Conservation (phyloP, 768 basidiomycete species). For the Tubosaeta sp. region DNA sequence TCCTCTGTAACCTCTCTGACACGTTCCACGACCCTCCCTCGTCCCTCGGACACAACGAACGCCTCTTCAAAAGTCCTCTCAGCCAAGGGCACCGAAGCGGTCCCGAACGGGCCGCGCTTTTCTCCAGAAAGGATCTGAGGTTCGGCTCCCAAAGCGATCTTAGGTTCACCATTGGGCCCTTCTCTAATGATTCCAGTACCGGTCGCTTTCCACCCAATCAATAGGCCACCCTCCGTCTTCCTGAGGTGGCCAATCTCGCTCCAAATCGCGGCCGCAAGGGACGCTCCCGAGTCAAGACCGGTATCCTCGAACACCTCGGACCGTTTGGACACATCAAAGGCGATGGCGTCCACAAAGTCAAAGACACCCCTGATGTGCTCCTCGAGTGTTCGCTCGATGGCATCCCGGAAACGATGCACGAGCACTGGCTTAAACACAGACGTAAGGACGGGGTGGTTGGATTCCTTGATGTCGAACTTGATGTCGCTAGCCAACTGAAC, state of each 20-base stretch:
- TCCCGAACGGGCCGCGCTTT: slow-evolving; percentile 65
- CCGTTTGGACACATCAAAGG: slow-evolving; percentile 55
- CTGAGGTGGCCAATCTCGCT: slow-evolving; percentile 62
- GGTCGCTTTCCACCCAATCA: slow-evolving; percentile 50
- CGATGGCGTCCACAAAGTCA: slow-evolving; percentile 51
- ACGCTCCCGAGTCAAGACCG: slow-evolving; percentile 46
- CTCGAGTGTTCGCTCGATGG: slow-evolving; percentile 53
- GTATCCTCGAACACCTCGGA: slow-evolving; percentile 63
- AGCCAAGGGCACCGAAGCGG: slow-evolving; percentile 37
- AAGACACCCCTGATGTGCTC: slow-evolving; percentile 50
- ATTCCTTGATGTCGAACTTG: slow-evolving; percentile 49
- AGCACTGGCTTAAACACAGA: slow-evolving; percentile 63
- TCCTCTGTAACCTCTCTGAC: slow-evolving; percentile 31
- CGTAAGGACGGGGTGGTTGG: slow-evolving; percentile 60
- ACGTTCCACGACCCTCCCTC: slow-evolving; percentile 30
- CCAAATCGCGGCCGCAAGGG: slow-evolving; percentile 60
- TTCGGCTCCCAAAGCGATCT: slow-evolving; percentile 66
- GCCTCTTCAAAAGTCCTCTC: slow-evolving; percentile 1
- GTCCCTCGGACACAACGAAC: not conserved
- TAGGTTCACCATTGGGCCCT: slow-evolving; percentile 31
- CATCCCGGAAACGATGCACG: slow-evolving; percentile 51
- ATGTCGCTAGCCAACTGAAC: slow-evolving; percentile 57
- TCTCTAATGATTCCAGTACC: slow-evolving; percentile 62
- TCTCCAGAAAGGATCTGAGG: slow-evolving; percentile 68
- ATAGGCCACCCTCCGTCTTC: slow-evolving; percentile 32